Evolutionary conservation across 441 rosid genomes (phyloP).

Genomic region (Metrosideros polymorpha): DNA sequence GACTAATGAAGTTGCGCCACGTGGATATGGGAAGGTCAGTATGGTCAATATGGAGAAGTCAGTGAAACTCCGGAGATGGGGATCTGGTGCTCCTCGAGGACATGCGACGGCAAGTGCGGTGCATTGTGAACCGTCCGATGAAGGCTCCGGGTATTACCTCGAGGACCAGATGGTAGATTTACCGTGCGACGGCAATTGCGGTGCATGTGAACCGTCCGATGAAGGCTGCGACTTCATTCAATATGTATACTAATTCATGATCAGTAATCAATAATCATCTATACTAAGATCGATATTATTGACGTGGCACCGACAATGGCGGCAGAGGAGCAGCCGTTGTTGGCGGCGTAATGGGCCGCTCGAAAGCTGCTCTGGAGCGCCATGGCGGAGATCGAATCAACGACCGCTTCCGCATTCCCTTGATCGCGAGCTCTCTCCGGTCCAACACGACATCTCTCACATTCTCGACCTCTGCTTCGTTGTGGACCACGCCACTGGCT

Average conservation of each 20-base stretch:
- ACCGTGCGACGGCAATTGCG: too few relatives aligned
- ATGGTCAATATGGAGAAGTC: neutral
- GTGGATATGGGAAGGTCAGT: neutral
- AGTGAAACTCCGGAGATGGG: neutral
- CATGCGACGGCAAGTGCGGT: neutral
- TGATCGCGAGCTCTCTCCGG: neutral
- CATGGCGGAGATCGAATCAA: neutral
- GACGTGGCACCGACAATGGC: rapidly evolving
- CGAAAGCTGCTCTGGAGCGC: neutral
- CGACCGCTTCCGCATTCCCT: neutral
- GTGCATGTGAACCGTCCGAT: too few relatives aligned
- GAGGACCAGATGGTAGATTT: too few relatives aligned
- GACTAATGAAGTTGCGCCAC: neutral
- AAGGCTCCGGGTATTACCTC: too few relatives aligned
- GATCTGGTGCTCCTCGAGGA: neutral
- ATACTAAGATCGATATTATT: rapidly evolving
- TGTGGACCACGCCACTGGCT: neutral
- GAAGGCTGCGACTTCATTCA: neutral
- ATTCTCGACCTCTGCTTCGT: neutral
- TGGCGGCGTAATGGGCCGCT: neutral
- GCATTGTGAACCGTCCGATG: neutral
- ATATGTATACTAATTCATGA: rapidly evolving
- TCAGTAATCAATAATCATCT: rapidly evolving
- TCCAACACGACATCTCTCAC: neutral
- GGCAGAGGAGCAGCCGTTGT: neutral